Evolutionary conservation across 2,329 filamentous ascomycete species (phyloP).

Genomic region (Ceratocystis destructans): DNA sequence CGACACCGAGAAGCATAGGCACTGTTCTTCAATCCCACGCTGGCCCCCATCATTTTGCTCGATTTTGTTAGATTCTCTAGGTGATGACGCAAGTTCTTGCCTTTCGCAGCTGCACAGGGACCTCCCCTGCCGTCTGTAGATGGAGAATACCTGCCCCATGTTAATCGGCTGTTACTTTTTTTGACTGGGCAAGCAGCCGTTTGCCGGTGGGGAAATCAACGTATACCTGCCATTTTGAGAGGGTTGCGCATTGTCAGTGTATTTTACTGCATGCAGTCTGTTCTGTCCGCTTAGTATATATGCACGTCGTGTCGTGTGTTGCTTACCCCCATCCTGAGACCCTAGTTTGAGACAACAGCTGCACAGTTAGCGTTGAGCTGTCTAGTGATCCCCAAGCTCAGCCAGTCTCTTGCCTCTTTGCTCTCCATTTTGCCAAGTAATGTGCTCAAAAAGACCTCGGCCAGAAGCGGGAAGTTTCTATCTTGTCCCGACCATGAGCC

Average conservation of each 20-base stretch:
- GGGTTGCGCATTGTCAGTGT: not conserved
- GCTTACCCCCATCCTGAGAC: not conserved
- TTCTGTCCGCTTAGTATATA: not conserved
- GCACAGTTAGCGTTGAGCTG: not conserved
- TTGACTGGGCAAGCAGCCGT: not conserved
- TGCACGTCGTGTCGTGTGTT: not conserved
- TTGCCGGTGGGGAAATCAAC: not conserved
- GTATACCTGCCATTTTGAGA: not conserved
- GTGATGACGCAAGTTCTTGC: not conserved
- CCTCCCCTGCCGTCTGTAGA: not conserved
- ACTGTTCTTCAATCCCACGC: not conserved
- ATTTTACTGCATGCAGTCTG: not conserved
- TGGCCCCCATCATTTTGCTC: not conserved
- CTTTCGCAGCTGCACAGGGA: not conserved
- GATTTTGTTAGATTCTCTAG: not conserved
- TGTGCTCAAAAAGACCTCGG: not conserved
- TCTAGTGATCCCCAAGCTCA: not conserved
- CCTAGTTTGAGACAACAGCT: no score
- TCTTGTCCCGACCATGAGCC: not conserved
- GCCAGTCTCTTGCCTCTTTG: not conserved
- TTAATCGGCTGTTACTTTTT: not conserved
- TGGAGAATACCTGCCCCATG: not conserved
- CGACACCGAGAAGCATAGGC: not conserved
- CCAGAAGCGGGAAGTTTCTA: slow-evolving; percentile 1
- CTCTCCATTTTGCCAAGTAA: not conserved